Evolutionary conservation across 371 early-diverging fungal genomes (phyloP).

Genomic region (Rhizopus sp.): DNA sequence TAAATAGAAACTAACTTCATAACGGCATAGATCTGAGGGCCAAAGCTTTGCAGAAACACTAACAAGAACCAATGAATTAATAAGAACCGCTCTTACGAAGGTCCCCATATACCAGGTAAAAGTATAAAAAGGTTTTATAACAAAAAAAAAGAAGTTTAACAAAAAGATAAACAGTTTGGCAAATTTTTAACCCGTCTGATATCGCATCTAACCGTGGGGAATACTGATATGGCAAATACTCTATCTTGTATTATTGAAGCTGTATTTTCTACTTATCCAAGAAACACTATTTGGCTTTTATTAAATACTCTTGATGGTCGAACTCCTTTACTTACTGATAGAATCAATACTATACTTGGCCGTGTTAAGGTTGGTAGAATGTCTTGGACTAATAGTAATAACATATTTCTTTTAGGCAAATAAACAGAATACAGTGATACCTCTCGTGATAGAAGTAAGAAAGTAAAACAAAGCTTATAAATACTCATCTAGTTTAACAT

Average conservation of each 20-base stretch:
- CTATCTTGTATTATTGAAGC: conserved; percentile 68
- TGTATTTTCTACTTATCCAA: conserved; percentile 75
- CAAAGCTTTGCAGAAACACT: not conserved
- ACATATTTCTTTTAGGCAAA: not conserved
- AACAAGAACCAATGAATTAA: not conserved
- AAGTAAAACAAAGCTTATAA: not conserved
- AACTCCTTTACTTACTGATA: conserved; percentile 48
- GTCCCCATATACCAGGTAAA: conserved; percentile 21
- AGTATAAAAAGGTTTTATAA: not conserved
- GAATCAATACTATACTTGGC: conserved; percentile 62
- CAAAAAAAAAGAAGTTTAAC: not conserved
- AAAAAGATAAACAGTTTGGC: conserved; percentile 56
- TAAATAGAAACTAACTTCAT: too few species aligned
- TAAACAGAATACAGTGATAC: conserved; percentile 6
- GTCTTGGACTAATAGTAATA: too few species aligned
- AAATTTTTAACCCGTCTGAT: conserved; percentile 79
- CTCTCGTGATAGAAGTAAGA: conserved; percentile 10
- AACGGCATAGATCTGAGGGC: too few species aligned
- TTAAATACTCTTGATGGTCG: conserved; percentile 72
- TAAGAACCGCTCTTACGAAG: conserved; percentile 5
- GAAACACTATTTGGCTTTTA: conserved; percentile 89
- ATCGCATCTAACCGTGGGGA: conserved; percentile 78
- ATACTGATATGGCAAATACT: conserved; percentile 57
- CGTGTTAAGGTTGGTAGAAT: conserved; percentile 48
- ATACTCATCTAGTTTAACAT: not conserved